Percentiles rank a stretch among this genome's conserved stretches.
These are phyloP conservation scores for Xerocomus minutiporus DNA, from an alignment of 1,284 basidiomycete genomes.

Conservation along the genomic window DNA sequence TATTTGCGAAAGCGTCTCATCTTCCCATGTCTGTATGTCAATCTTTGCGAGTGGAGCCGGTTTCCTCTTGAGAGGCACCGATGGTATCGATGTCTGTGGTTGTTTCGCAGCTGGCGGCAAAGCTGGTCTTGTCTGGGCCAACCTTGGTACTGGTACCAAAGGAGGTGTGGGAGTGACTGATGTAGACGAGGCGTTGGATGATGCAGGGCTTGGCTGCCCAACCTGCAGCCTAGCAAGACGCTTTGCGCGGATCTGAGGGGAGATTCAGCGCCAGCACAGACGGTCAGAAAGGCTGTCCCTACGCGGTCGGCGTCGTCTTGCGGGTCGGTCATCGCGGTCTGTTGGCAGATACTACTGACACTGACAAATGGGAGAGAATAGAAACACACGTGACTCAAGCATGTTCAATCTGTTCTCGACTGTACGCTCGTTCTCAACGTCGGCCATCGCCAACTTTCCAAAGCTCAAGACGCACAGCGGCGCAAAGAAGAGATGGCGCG, in stretches of 20 bases:
- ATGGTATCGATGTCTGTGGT: slow-evolving; percentile 23
- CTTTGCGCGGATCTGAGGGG: slow-evolving; percentile 76
- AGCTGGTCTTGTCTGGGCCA: slow-evolving; percentile 34
- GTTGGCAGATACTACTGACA: background rate
- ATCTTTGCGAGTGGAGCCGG: slow-evolving; percentile 40
- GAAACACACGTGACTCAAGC: slow-evolving; percentile 20
- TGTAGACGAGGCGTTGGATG: slow-evolving; percentile 25
- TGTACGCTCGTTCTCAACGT: slow-evolving; percentile 43
- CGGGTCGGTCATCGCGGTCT: slow-evolving; percentile 46
- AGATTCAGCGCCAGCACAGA: background rate
- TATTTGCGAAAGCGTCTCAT: slow-evolving; percentile 60
- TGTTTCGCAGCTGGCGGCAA: slow-evolving; percentile 22
- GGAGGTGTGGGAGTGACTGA: slow-evolving; percentile 14
- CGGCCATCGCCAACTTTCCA: slow-evolving; percentile 43
- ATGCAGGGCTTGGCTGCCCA: slow-evolving; percentile 33
- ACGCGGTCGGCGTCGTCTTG: slow-evolving; percentile 77
- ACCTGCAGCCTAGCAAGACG: slow-evolving; percentile 75
- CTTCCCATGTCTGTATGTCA: slow-evolving; percentile 67
- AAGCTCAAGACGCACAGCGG: slow-evolving; percentile 77
- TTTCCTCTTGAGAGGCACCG: slow-evolving; percentile 46
- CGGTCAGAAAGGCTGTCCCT: slow-evolving; percentile 14
- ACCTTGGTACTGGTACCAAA: slow-evolving; percentile 18
- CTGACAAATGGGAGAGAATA: background rate
- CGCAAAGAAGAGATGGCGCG: slow-evolving; percentile 77
- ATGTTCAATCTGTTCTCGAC: slow-evolving; percentile 19